These are phyloP conservation scores for Fusarium equiseti DNA, from an alignment of 2,329 filamentous ascomycete genomes.

Conservation along the genomic window DNA sequence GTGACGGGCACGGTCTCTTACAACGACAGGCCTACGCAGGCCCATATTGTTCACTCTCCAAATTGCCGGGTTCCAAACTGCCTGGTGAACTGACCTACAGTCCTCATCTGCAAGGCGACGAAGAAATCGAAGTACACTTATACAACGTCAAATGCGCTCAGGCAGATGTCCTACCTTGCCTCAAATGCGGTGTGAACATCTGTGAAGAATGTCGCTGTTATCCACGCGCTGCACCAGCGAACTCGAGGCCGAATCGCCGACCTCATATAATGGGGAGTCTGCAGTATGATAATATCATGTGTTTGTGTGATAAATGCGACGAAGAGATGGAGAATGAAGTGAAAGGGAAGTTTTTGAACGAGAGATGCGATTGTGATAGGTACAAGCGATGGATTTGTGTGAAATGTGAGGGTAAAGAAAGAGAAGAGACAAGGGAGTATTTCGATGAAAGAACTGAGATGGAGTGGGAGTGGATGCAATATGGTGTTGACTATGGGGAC, in stretches of 20 bases:
- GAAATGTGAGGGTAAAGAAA: neutral
- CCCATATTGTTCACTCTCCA: neutral
- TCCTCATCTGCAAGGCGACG: neutral
- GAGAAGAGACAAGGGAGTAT: neutral
- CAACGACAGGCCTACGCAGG: constrained; percentile 16
- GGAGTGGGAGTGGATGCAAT: constrained; percentile 8
- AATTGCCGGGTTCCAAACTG: neutral
- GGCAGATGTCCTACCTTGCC: constrained; percentile 19
- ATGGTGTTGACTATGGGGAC: constrained; percentile 8
- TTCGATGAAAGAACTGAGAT: neutral
- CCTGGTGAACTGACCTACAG: neutral
- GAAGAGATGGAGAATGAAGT: neutral
- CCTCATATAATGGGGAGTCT: constrained; percentile 12
- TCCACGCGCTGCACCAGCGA: constrained; percentile 9
- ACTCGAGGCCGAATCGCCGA: neutral
- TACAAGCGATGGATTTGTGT: constrained; percentile 32
- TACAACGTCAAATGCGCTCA: constrained; percentile 32
- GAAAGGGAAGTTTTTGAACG: neutral
- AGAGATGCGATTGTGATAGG: constrained; percentile 31
- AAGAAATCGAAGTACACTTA: constrained; percentile 26
- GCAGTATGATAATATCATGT: constrained; percentile 19
- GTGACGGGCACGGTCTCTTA: constrained; percentile 30
- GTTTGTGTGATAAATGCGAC: constrained; percentile 28
- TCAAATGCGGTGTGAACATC: constrained; percentile 34
- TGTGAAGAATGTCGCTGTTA: constrained; percentile 40